Evolutionary conservation across 2,329 filamentous ascomycete species (phyloP).

Genomic region (Neurospora sp.): DNA sequence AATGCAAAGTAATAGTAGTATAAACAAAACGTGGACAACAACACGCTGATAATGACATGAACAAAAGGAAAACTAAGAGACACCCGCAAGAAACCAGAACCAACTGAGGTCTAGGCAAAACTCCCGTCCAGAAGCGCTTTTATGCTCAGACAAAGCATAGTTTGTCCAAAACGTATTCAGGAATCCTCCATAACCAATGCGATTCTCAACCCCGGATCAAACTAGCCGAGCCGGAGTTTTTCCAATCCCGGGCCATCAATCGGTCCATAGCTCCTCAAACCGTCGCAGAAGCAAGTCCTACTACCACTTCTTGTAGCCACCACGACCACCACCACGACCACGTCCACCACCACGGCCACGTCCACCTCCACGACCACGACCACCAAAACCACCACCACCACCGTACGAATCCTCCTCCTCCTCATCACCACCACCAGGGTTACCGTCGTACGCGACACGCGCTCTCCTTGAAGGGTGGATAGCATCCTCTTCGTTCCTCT

Average conservation of each 20-base stretch:
- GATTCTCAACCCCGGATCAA: neutral
- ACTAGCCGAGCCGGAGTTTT: neutral
- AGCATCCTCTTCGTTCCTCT: conserved; percentile 19
- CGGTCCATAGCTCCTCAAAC: neutral
- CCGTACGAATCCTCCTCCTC: conserved; percentile 1
- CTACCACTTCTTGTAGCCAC: neutral
- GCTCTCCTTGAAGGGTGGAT: conserved; percentile 44
- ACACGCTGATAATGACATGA: neutral
- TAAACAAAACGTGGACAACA: neutral
- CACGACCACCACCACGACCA: conserved; percentile 6
- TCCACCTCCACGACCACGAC: neutral
- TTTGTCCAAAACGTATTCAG: neutral
- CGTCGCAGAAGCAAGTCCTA: neutral
- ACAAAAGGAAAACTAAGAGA: neutral
- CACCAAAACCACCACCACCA: neutral
- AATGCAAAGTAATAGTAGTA: neutral
- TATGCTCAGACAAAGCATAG: neutral
- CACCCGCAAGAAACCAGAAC: neutral
- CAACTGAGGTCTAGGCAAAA: neutral
- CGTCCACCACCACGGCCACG: conserved; percentile 2
- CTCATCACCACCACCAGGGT: neutral
- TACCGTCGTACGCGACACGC: conserved; percentile 15
- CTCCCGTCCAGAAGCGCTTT: neutral
- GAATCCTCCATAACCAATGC: neutral
- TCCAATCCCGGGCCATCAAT: neutral